Evolutionary conservation across 2,329 filamentous ascomycete species (phyloP).

Genomic region (Phaeomoniella chlamydospora): DNA sequence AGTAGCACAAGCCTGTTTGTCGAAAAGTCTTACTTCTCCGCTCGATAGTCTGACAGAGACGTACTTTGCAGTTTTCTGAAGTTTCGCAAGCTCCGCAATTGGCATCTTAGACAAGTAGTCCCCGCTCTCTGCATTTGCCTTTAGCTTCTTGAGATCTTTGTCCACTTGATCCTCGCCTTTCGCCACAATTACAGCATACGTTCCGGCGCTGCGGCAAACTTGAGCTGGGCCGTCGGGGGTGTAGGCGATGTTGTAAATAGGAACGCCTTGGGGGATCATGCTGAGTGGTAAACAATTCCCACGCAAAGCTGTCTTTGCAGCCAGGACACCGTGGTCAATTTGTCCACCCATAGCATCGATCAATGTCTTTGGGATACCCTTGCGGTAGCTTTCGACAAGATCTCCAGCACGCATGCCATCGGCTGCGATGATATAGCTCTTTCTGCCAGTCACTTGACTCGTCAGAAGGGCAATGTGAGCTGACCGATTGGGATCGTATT

Average conservation of each 20-base stretch:
- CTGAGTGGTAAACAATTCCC: constrained; percentile 92
- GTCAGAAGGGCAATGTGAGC: constrained; percentile 84
- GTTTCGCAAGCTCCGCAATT: constrained; percentile 19
- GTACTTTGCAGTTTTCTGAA: constrained; percentile 54
- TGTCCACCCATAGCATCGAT: constrained; percentile 84
- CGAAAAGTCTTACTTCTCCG: constrained; percentile 79
- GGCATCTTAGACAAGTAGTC: constrained; percentile 27
- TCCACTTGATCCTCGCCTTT: constrained; percentile 60
- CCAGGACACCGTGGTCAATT: constrained; percentile 88
- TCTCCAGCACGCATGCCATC: constrained; percentile 90
- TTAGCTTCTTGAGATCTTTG: constrained; percentile 13
- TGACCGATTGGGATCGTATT: constrained; percentile 86
- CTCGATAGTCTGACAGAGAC: constrained; percentile 81
- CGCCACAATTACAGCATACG: constrained; percentile 73
- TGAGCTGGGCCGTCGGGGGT: constrained; percentile 60
- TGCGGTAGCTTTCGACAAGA: constrained; percentile 77
- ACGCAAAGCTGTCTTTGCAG: constrained; percentile 82
- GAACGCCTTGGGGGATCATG: constrained; percentile 90
- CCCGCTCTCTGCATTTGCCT: constrained; percentile 14
- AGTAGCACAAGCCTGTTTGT: constrained; percentile 85
- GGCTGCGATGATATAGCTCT: constrained; percentile 88
- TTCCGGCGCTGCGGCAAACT: constrained; percentile 90
- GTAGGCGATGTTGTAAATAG: constrained; percentile 78
- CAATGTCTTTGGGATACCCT: constrained; percentile 75
- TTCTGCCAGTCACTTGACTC: constrained; percentile 55